Evolutionary conservation across 768 basidiomycete genomes (phyloP).

Genomic region (Suillus subaureus): DNA sequence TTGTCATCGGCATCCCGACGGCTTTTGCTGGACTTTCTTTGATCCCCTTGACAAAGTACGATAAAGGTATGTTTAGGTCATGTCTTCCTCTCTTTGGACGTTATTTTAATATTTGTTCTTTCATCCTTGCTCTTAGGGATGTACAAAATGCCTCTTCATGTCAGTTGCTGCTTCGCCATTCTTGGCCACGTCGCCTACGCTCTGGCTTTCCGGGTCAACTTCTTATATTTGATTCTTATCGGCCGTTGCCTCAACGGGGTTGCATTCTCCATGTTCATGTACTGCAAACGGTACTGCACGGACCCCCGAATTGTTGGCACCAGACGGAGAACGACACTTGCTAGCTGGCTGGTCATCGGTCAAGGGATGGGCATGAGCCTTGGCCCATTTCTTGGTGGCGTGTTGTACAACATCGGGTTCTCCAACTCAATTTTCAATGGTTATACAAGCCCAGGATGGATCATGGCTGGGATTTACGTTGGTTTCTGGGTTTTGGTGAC

Average conservation of each 20-base stretch:
- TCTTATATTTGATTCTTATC: conserved; percentile 69
- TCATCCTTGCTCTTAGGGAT: conserved; percentile 37
- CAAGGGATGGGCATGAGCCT: conserved; percentile 64
- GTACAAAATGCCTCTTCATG: conserved; percentile 56
- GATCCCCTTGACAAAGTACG: conserved; percentile 55
- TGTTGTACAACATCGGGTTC: conserved; percentile 64
- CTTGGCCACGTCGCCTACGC: conserved; percentile 63
- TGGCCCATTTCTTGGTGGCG: conserved; percentile 65
- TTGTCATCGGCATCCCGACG: conserved; percentile 69
- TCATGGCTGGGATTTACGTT: conserved; percentile 58
- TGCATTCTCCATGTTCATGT: conserved; percentile 67
- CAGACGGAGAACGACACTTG: conserved; percentile 62
- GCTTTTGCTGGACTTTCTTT: conserved; percentile 61
- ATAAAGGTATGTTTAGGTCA: conserved; percentile 46
- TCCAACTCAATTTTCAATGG: conserved; percentile 61
- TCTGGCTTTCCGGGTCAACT: conserved; percentile 58
- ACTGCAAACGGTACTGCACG: conserved; percentile 67
- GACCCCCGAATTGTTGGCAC: conserved; percentile 69
- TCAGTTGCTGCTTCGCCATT: conserved; percentile 55
- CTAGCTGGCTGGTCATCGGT: conserved; percentile 65
- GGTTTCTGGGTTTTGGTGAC: conserved; percentile 48
- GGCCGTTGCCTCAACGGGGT: conserved; percentile 69
- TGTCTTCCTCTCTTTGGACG: background rate
- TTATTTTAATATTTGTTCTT: background rate
- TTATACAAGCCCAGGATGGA: conserved; percentile 66